Evolutionary conservation across 1,284 basidiomycete genomes (phyloP).

Genomic region (Moesziomyces parantarcticus): DNA sequence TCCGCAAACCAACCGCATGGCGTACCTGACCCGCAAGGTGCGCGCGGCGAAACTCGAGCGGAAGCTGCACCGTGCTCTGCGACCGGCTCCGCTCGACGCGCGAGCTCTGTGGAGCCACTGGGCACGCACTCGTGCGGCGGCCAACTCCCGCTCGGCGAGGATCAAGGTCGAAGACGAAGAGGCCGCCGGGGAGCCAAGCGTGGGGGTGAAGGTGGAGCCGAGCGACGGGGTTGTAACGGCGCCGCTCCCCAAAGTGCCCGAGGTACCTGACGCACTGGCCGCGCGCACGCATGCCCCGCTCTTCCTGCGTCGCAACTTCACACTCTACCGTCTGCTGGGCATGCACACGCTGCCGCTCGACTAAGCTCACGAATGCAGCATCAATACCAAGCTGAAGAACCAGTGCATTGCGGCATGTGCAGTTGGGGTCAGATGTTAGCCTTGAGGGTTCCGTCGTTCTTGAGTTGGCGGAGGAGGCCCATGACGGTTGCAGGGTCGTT

Average conservation of each 20-base stretch:
- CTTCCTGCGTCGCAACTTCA: slow-evolving; percentile 36
- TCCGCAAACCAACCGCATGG: neutral
- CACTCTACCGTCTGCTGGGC: slow-evolving; percentile 20
- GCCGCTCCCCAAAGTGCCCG: neutral
- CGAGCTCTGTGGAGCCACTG: slow-evolving; percentile 28
- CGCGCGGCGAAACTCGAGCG: slow-evolving; percentile 13
- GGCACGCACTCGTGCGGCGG: slow-evolving; percentile 6
- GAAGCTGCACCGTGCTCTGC: slow-evolving; percentile 4
- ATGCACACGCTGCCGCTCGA: slow-evolving; percentile 17
- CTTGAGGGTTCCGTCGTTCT: slow-evolving; percentile 73
- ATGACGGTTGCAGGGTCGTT: slow-evolving; percentile 75
- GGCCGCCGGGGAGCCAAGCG: neutral
- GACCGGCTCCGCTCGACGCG: slow-evolving; percentile 17
- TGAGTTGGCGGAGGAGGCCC: slow-evolving; percentile 79
- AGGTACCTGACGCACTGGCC: too few relatives aligned
- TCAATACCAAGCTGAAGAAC: neutral
- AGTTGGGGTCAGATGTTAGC: slow-evolving; percentile 41
- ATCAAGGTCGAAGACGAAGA: slow-evolving; percentile 19
- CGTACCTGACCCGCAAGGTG: slow-evolving; percentile 12
- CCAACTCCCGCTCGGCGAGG: neutral
- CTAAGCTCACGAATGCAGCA: neutral
- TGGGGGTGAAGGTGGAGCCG: slow-evolving; percentile 3
- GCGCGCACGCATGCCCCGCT: slow-evolving; percentile 5
- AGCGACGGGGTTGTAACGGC: neutral
- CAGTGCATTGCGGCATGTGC: neutral